A percentile compares a stretch with the other conserved stretches of the same genome.
These are phyloP conservation scores for Sclerotinia trifoliorum DNA, from an alignment of 2,329 filamentous ascomycete genomes.

Conservation along the genomic window DNA sequence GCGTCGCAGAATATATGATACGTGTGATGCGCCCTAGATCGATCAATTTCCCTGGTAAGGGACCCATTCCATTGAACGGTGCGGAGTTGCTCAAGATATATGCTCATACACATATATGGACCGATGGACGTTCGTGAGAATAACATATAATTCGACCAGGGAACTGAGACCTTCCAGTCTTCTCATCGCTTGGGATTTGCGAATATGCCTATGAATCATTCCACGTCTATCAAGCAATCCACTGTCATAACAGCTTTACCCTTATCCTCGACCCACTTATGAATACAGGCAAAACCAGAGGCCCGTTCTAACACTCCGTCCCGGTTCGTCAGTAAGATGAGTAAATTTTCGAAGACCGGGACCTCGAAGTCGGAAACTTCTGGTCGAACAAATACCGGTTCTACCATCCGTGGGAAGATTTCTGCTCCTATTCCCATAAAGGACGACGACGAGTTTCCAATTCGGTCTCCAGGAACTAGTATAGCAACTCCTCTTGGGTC, in stretches of 20 bases:
- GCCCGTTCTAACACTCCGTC: slow-evolving; percentile 2
- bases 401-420: slow-evolving; percentile 55
- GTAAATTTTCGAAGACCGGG: slow-evolving; percentile 32
- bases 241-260: slow-evolving; percentile 20
- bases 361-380: slow-evolving; percentile 32
- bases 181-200: slow-evolving; percentile 16
- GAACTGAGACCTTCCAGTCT: slow-evolving; percentile 1
- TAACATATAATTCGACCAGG: slow-evolving; percentile 1
- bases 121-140: not conserved
- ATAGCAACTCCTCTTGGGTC: slow-evolving; percentile 41
- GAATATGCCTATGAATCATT: slow-evolving; percentile 26
- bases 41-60: slow-evolving; percentile 28
- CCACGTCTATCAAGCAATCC: slow-evolving; percentile 7
- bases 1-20: slow-evolving; percentile 39
- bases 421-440: slow-evolving; percentile 60
- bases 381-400: slow-evolving; percentile 41
- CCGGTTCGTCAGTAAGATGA: slow-evolving; percentile 31
- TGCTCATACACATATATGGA: slow-evolving; percentile 9
- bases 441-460: slow-evolving; percentile 56
- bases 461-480: slow-evolving; percentile 46
- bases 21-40: slow-evolving; percentile 35
- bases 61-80: slow-evolving; percentile 9
- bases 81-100: slow-evolving; percentile 10
- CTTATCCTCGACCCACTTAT: slow-evolving; percentile 28
- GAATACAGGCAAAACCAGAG: slow-evolving; percentile 3